Evolutionary conservation across 306 rosid genomes (phyloP).

Genomic region (Quercus parvula): DNA sequence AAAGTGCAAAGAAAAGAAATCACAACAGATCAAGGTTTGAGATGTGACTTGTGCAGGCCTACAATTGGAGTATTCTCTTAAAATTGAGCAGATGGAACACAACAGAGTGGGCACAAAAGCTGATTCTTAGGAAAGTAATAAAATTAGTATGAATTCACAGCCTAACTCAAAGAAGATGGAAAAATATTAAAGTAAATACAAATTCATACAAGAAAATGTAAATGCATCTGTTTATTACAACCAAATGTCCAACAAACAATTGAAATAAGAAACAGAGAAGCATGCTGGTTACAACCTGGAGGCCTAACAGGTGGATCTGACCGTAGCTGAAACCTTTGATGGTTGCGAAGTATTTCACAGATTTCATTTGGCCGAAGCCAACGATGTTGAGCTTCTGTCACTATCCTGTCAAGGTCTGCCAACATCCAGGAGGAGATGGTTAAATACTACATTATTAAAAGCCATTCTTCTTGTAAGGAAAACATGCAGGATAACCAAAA

Average conservation of each 20-base stretch:
- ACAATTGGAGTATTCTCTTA: background rate
- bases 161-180: background rate
- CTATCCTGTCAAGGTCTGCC: slow-evolving; percentile 41
- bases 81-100: background rate
- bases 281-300: slow-evolving; percentile 41
- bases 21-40: background rate
- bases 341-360: slow-evolving; percentile 65
- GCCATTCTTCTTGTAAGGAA: background rate
- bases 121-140: background rate
- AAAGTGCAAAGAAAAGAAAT: background rate
- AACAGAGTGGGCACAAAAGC: background rate
- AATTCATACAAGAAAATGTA: background rate
- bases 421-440: slow-evolving; percentile 8
- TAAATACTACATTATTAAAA: background rate
- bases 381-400: slow-evolving; percentile 55
- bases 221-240: background rate
- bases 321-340: slow-evolving; percentile 44
- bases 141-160: background rate
- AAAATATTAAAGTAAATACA: background rate
- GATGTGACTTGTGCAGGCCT: background rate
- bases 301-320: slow-evolving; percentile 57
- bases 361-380: slow-evolving; percentile 80
- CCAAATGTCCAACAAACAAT: background rate
- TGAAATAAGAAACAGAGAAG: background rate
- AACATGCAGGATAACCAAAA: background rate